A percentile compares a stretch with the other conserved stretches of the same genome.
These are phyloP conservation scores for Phytophthora boehmeriae DNA, from an alignment of 352 stramenopile species.

Conservation along the genomic window DNA sequence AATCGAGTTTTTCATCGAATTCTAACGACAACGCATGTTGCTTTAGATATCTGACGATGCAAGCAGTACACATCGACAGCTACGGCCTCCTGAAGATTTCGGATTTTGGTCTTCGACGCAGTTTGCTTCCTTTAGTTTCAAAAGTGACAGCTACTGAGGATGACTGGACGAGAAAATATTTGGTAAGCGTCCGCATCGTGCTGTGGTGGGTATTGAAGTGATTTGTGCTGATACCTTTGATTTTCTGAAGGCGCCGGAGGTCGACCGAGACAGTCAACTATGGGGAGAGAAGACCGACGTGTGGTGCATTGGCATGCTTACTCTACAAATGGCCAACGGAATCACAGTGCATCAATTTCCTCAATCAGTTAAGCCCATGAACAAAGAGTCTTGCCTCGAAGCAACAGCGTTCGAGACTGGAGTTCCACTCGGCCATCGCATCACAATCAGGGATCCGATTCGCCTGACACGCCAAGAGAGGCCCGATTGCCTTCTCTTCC, in stretches of 20 bases:
- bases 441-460: constrained; percentile 18
- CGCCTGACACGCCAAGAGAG: background rate
- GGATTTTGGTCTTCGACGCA: constrained; percentile 49
- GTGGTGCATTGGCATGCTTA: constrained; percentile 61
- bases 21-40: background rate
- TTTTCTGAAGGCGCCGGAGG: constrained; percentile 33
- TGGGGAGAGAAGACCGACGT: constrained; percentile 53
- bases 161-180: constrained; percentile 12
- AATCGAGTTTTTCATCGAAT: background rate
- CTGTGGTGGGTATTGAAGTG: background rate
- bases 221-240: background rate
- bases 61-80: constrained; percentile 65
- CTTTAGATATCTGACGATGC: constrained; percentile 45
- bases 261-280: constrained; percentile 11
- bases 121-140: constrained; percentile 19
- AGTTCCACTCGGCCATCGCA: constrained; percentile 6
- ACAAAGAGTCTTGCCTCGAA: constrained; percentile 13
- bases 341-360: constrained; percentile 9
- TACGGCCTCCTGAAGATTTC: constrained; percentile 60
- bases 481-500: constrained; percentile 40
- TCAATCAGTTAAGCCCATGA: constrained; percentile 4
- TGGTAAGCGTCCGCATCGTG: constrained; percentile 3
- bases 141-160: background rate
- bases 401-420: constrained; percentile 11
- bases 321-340: constrained; percentile 56